Percentiles rank a stretch among this genome's conserved stretches.
Conservation (phyloP, 345 rosid genomes). For the Syzygium grande region DNA sequence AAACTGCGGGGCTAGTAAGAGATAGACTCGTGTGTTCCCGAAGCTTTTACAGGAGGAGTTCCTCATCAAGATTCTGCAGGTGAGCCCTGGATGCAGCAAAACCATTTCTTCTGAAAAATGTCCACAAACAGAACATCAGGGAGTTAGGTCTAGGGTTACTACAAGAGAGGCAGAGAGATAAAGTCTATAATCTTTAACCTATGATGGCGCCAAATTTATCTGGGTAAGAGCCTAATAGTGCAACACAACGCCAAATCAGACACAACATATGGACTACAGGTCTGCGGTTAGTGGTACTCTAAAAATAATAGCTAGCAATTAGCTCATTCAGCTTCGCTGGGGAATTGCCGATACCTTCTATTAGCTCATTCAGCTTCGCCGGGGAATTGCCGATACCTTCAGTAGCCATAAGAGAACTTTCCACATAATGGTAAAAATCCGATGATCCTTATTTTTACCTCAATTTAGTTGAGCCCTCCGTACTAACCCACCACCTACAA, state of each 20-base stretch:
- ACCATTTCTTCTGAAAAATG: slow-evolving; percentile 78
- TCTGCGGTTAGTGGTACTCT: background rate
- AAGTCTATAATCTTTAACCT: background rate
- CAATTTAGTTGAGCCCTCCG: background rate
- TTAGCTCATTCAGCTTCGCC: background rate
- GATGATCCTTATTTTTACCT: background rate
- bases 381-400: background rate
- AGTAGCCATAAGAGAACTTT: background rate
- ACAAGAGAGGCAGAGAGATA: background rate
- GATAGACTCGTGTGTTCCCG: slow-evolving; percentile 16
- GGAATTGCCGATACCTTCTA: background rate
- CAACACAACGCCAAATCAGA: background rate
- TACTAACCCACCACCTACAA: background rate
- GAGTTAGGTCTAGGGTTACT: background rate
- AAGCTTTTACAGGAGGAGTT: slow-evolving; percentile 17
- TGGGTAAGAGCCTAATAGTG: background rate
- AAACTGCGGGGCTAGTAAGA: slow-evolving; percentile 30
- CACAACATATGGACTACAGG: background rate
- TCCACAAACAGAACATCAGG: background rate
- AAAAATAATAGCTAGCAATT: background rate
- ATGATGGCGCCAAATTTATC: background rate
- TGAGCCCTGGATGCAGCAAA: slow-evolving; percentile 77
- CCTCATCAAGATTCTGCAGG: slow-evolving; percentile 54
- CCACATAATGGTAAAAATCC: background rate
- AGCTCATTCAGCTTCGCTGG: background rate